Conservation (phyloP, 352 stramenopile species). For the Peronospora belbahrii region DNA sequence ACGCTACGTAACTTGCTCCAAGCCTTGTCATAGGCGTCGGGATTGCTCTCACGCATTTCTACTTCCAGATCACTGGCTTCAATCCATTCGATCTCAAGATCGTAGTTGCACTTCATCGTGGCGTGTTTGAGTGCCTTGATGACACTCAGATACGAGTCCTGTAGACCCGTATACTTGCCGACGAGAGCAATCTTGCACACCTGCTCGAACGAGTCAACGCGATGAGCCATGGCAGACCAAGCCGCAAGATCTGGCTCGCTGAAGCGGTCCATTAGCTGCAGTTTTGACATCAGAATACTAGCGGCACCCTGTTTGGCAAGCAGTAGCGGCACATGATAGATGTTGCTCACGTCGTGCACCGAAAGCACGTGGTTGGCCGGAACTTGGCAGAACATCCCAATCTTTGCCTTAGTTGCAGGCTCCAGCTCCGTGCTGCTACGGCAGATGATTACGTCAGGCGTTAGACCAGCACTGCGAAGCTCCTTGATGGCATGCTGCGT, state of each 20-base stretch:
- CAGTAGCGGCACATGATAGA: slow-evolving; percentile 99
- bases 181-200: slow-evolving; percentile 96
- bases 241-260: slow-evolving; percentile 63
- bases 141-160: slow-evolving; percentile 98
- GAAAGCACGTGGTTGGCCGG: slow-evolving; percentile 91
- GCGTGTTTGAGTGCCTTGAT: slow-evolving; percentile 95
- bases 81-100: slow-evolving; percentile 97
- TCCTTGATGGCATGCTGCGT: slow-evolving; percentile 99
- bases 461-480: slow-evolving; percentile 92
- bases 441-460: slow-evolving; percentile 97
- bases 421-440: slow-evolving; percentile 88
- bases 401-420: slow-evolving; percentile 92
- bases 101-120: slow-evolving; percentile 89
- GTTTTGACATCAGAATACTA: slow-evolving; percentile 89
- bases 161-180: slow-evolving; percentile 98
- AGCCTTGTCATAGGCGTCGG: slow-evolving; percentile 66
- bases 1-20: slow-evolving; percentile 91
- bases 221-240: slow-evolving; percentile 90
- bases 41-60: slow-evolving; percentile 61
- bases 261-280: slow-evolving; percentile 89
- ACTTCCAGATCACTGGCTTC: slow-evolving; percentile 94
- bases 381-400: slow-evolving; percentile 98
- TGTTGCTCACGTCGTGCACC: slow-evolving; percentile 99
- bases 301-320: slow-evolving; percentile 93
- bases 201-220: slow-evolving; percentile 87